Evolutionary conservation across 176 grass and related monocot genomes (phyloP).

Genomic region (Avena atlantica): DNA sequence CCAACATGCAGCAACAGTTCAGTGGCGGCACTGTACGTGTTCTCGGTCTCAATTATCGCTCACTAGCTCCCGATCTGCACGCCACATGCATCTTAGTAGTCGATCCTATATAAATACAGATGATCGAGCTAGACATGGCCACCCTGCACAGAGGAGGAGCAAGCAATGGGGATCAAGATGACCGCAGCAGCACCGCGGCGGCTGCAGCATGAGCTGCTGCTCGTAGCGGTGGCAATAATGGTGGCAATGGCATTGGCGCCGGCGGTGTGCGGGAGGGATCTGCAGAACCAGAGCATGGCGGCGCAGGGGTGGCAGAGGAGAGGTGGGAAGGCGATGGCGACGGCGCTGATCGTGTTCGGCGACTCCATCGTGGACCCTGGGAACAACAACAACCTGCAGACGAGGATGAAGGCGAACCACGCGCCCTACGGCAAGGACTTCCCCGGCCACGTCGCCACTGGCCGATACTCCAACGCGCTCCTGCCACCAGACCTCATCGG

Average conservation of each 20-base stretch:
- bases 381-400: slow-evolving; percentile 74
- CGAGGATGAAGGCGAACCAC: slow-evolving; percentile 67
- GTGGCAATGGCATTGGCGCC: not conserved
- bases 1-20: too few relatives aligned
- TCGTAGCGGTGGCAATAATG: not conserved
- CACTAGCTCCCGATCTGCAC: too few relatives aligned
- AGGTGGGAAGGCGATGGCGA: slow-evolving; percentile 35
- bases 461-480: slow-evolving; percentile 75
- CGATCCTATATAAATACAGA: not conserved
- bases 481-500: slow-evolving; percentile 77
- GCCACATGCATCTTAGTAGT: too few relatives aligned
- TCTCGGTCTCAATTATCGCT: too few relatives aligned
- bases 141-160: not conserved
- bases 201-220: not conserved
- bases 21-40: too few relatives aligned
- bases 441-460: slow-evolving; percentile 53
- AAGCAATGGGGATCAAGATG: not conserved
- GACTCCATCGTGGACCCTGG: slow-evolving; percentile 86
- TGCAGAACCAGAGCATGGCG: slow-evolving; percentile 17
- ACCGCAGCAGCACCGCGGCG: too few relatives aligned
- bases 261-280: not conserved
- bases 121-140: not conserved
- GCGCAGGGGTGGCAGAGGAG: not conserved
- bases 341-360: slow-evolving; percentile 77
- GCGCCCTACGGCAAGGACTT: slow-evolving; percentile 78